Evolutionary conservation across 306 rosid species (phyloP).

Genomic region (Gastrolobium villosum): DNA sequence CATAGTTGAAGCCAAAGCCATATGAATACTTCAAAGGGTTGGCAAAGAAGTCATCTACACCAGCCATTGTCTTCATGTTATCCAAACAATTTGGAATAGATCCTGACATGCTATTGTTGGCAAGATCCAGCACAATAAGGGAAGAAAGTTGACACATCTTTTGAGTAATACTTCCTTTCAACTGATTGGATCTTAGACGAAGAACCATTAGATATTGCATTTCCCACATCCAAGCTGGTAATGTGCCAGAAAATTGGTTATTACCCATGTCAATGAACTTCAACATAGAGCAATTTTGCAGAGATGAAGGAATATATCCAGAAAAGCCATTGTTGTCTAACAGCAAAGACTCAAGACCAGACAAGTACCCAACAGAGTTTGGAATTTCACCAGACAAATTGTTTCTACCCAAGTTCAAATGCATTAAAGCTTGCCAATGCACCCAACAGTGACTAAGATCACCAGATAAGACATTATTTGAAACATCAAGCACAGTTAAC

Average conservation of each 20-base stretch:
- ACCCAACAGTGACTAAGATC: slow-evolving; percentile 48
- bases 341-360: slow-evolving; percentile 39
- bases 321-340: slow-evolving; percentile 35
- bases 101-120: slow-evolving; percentile 49
- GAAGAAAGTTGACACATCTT: slow-evolving; percentile 51
- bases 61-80: slow-evolving; percentile 43
- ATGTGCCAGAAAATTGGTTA: slow-evolving; percentile 44
- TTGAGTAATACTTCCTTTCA: slow-evolving; percentile 39
- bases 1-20: slow-evolving; percentile 33
- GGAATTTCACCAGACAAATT: slow-evolving; percentile 47
- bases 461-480: slow-evolving; percentile 42
- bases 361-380: slow-evolving; percentile 34
- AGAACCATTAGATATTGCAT: slow-evolving; percentile 49
- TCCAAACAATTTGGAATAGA: slow-evolving; percentile 56
- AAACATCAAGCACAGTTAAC: slow-evolving; percentile 44
- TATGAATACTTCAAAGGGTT: slow-evolving; percentile 34
- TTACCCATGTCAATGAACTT: slow-evolving; percentile 50
- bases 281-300: slow-evolving; percentile 49
- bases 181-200: slow-evolving; percentile 47
- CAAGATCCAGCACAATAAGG: slow-evolving; percentile 50
- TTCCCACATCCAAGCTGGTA: slow-evolving; percentile 51
- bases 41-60: slow-evolving; percentile 35
- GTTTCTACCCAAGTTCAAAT: slow-evolving; percentile 53
- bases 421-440: slow-evolving; percentile 50
- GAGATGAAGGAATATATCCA: slow-evolving; percentile 34